Evolutionary conservation across 306 rosid genomes (phyloP), one percentile per base, ranked within the genome.

Genomic region (Abrus pulchellus): DNA sequence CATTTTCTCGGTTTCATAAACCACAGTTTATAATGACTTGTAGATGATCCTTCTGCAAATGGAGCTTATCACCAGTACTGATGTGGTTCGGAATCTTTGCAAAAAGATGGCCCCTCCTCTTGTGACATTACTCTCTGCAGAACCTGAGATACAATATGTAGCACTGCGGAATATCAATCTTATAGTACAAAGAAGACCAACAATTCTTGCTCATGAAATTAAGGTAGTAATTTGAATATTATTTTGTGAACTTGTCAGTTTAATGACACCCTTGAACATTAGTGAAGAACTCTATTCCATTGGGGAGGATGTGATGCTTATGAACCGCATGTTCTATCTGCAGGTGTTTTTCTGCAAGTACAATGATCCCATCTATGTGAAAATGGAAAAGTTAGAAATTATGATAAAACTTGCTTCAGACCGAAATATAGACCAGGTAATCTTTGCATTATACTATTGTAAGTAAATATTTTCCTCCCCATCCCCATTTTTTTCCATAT

Each of bases 51-150:
- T 94, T 85, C 98, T 92, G 82, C 98, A 94, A 92, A 94, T 94
- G 98, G 98, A 94, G 87, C 94, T 92, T 75, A 94, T 94, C 85
- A 87, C 95, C 70, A 94, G 98, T 82, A 89, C 98, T 63, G 98
- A 94, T 85, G 94, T 94, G 14, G 92, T 94, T 72, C 90, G 98
- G 83, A 94, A 92, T 89, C 98, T 94, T 77, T 94, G 98, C 86
- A 94, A 94, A 89, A 94, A 94, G 89, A 94, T 94, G 98, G 98
- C 98, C 71, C 98, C 98, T 83, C 97, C 98, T 64, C 98, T 94
- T 38, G 98, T 94, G 84, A 94, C 98, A 56, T 79, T 94, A 80
- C 92, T 94, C 29, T 94, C 98, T 73, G 94, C 98, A 68, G 98
- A 94, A 86, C 97, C 98, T 48, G 98, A 94, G 86, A 94, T 94